A percentile compares a stretch with the other conserved stretches of the same genome.
phyloP scores from a whole-genome alignment of 1,284 basidiomycete genomes.

The Sparassis latifolia region DNA sequence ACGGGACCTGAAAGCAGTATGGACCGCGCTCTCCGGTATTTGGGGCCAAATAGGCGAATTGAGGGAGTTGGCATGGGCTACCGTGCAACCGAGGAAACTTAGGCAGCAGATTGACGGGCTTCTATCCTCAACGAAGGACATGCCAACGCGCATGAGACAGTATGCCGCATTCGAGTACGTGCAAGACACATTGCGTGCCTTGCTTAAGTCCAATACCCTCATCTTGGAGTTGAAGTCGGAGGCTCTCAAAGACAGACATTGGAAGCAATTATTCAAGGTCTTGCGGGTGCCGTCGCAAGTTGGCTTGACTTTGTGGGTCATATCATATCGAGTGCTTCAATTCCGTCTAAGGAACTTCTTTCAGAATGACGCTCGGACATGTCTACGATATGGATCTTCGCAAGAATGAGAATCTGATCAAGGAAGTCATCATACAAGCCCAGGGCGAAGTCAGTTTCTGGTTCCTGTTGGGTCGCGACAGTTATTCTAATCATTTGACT shows the following conservation, averaged over 20 bases:
- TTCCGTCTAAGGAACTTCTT: not conserved
- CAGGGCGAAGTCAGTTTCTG: slow-evolving; percentile 77
- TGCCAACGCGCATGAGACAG: slow-evolving; percentile 98
- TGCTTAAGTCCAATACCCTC: slow-evolving; percentile 87
- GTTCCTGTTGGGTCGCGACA: not conserved
- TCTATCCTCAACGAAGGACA: slow-evolving; percentile 88
- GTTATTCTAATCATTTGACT: not conserved
- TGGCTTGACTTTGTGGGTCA: slow-evolving; percentile 59
- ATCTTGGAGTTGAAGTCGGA: slow-evolving; percentile 95
- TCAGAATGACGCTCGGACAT: slow-evolving; percentile 90
- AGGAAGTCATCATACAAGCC: slow-evolving; percentile 95
- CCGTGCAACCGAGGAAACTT: slow-evolving; percentile 90
- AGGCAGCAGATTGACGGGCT: slow-evolving; percentile 91
- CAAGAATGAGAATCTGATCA: slow-evolving; percentile 86
- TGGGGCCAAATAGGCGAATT: slow-evolving; percentile 93
- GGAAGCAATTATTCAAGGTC: slow-evolving; percentile 97
- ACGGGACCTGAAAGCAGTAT: slow-evolving; percentile 94
- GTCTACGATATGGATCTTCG: slow-evolving; percentile 97
- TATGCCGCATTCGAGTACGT: slow-evolving; percentile 99
- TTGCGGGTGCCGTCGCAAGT: slow-evolving; percentile 64
- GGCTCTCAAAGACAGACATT: slow-evolving; percentile 95
- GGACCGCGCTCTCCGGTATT: slow-evolving; percentile 96
- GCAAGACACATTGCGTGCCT: slow-evolving; percentile 81
- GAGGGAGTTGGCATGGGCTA: slow-evolving; percentile 86
- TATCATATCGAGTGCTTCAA: not conserved